These are phyloP conservation scores for Strobilomyces dryophilus DNA, from an alignment of 768 basidiomycete genomes.

Conservation along the genomic window DNA sequence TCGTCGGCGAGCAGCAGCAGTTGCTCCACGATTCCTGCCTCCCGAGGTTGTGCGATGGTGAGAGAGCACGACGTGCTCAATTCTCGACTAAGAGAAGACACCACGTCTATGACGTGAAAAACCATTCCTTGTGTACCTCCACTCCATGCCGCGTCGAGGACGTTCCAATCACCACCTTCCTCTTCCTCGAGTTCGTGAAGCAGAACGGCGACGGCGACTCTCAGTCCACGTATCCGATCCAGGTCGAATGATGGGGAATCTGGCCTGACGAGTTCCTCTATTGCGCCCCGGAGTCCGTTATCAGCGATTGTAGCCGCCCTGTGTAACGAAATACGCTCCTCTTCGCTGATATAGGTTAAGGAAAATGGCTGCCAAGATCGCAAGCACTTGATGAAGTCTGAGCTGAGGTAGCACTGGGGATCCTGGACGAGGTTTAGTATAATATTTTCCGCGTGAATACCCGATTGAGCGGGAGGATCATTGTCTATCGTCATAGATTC, in stretches of 20 bases:
- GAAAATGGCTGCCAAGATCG: slow-evolving; percentile 59
- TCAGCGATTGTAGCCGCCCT: slow-evolving; percentile 65
- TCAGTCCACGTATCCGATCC: slow-evolving; percentile 53
- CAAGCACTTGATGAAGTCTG: slow-evolving; percentile 56
- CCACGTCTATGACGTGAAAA: slow-evolving; percentile 51
- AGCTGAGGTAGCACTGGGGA: slow-evolving; percentile 55
- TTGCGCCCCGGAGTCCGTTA: slow-evolving; percentile 57
- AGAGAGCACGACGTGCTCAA: slow-evolving; percentile 51
- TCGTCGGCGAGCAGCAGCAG: slow-evolving; percentile 55
- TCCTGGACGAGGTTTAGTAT: slow-evolving; percentile 56
- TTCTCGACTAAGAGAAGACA: slow-evolving; percentile 48
- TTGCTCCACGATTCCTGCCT: slow-evolving; percentile 44
- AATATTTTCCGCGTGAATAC: slow-evolving; percentile 66
- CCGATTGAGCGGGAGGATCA: slow-evolving; percentile 56
- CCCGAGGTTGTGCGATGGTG: slow-evolving; percentile 30
- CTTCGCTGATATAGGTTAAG: slow-evolving; percentile 56
- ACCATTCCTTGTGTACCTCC: slow-evolving; percentile 55
- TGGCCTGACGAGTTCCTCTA: slow-evolving; percentile 50
- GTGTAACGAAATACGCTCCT: slow-evolving; percentile 54
- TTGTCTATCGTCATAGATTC: slow-evolving; percentile 69
- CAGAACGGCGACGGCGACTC: slow-evolving; percentile 60
- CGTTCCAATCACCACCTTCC: slow-evolving; percentile 52
- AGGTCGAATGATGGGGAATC: slow-evolving; percentile 34
- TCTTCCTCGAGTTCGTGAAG: slow-evolving; percentile 45
- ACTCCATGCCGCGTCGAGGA: slow-evolving; percentile 57